Evolutionary conservation across 1,139 yeast species (phyloP), one percentile per base, ranked within the genome.

Genomic region (Lodderomyces orthopsilosis): DNA sequence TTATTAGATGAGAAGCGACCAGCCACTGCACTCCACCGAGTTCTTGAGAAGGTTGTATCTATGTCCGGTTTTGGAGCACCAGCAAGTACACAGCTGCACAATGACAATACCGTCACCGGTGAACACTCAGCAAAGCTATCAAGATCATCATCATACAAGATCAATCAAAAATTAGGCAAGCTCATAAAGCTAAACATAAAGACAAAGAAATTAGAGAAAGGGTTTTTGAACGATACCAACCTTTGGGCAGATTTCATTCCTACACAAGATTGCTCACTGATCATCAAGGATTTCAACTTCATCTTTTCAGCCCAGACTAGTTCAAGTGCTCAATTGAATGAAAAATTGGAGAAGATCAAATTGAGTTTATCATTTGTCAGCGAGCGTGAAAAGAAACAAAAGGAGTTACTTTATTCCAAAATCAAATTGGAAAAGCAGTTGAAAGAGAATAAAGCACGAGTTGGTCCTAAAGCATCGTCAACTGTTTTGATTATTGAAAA

Each of bases 381-480:
- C 38, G 76, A 75, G 47, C 64, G 85, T 46, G 86, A 81, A 56
- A 65, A 61, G 49, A 73, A 77, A 51, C 65, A 68, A 30, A 65
- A 58, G 21, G 73, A 68, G 21, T 59, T 74, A 41, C 58, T 64
- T 38, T 46, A 49, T 32, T 58, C 58, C 38, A 64, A 73, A 48
- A 54, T 59, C 24, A 66, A 66, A 53, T 62, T 71, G 23, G 57
- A 66, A 41, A 58, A 62, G 33, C 64, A 60, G 39, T 50, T 72
- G 35, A 66, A 70, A 43, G 71, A 67, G 4, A 64, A 63, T 30
- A 78, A 75, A 44, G 59, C 70, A 27, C 71, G 69, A 47, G 63
- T 60, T 49, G 84, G 84, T 2, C 73, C 73, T 37, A 66, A 63
- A 39, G 60, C 63, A 6, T 67, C 76, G 1, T 27, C 58, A 70